These are phyloP conservation scores for Cercospora zeae-maydis DNA, from an alignment of 2,329 filamentous ascomycete species.

Conservation along the genomic window DNA sequence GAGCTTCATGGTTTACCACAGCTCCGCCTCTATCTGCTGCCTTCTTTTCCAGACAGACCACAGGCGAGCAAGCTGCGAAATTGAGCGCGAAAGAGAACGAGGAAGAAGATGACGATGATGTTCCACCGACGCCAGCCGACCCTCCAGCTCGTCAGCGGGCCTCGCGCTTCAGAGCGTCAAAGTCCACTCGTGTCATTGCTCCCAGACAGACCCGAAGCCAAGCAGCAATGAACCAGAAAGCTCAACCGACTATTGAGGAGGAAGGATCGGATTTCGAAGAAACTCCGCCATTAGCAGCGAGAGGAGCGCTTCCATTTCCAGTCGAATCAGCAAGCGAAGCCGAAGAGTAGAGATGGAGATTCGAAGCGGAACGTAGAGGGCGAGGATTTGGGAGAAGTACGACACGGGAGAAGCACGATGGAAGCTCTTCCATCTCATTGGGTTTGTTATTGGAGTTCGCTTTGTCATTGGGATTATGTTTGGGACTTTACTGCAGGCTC, in stretches of 20 bases:
- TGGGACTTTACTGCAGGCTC: not conserved
- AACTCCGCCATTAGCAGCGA: not conserved
- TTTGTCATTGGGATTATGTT: not conserved
- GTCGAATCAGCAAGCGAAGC: not conserved
- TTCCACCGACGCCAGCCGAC: not conserved
- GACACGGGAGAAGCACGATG: not conserved
- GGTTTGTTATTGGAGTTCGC: not conserved
- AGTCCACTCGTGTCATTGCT: not conserved
- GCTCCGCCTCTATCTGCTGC: not conserved
- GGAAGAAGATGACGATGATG: not conserved
- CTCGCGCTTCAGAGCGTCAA: not conserved
- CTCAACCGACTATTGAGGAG: not conserved
- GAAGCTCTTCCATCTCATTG: not conserved
- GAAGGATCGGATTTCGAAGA: not conserved
- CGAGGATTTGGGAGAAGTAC: not conserved
- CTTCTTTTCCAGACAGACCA: not conserved
- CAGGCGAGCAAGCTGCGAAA: not conserved
- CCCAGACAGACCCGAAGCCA: not conserved
- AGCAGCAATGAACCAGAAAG: not conserved
- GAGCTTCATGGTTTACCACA: not conserved
- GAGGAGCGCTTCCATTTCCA: too few species aligned
- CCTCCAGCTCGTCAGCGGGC: not conserved
- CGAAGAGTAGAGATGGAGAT: not conserved
- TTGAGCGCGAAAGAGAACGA: not conserved
- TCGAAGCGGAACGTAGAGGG: not conserved